These are phyloP conservation scores for Neonectria sp. DNA, from an alignment of 2,329 filamentous ascomycete species.

Conservation along the genomic window DNA sequence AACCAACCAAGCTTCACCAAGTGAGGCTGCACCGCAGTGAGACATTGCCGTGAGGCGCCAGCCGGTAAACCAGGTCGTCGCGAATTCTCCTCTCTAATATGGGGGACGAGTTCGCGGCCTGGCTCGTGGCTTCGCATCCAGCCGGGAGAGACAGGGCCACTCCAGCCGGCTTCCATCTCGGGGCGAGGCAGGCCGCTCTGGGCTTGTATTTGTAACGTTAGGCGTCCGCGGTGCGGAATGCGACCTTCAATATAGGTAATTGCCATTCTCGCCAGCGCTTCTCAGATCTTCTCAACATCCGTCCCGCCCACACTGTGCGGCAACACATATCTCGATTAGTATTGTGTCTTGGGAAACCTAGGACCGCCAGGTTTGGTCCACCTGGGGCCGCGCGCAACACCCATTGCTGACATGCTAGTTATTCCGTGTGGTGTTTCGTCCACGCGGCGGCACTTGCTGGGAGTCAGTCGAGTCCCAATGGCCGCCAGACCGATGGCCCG, in stretches of 20 bases:
- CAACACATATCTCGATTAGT: constrained; percentile 10
- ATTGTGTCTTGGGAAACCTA: constrained; percentile 8
- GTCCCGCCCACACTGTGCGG: constrained; percentile 14
- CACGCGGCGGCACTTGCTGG: not conserved
- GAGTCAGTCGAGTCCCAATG: not conserved
- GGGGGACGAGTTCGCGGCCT: not conserved
- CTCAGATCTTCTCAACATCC: not conserved
- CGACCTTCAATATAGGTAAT: not conserved
- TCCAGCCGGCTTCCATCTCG: constrained; percentile 1
- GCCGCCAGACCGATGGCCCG: constrained; percentile 8
- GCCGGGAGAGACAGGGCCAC: not conserved
- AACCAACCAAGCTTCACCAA: not conserved
- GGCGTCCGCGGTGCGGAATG: constrained; percentile 10
- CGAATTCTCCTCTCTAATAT: not conserved
- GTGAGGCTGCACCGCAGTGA: not conserved
- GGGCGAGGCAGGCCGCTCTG: not conserved
- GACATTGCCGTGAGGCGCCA: constrained; percentile 2
- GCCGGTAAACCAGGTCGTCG: not conserved
- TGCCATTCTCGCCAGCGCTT: constrained; percentile 19
- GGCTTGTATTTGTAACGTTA: not conserved
- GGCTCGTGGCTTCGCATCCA: not conserved
- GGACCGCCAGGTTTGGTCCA: constrained; percentile 18
- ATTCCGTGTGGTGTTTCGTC: constrained; percentile 14
- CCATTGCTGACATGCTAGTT: constrained; percentile 12
- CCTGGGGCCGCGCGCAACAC: constrained; percentile 19